Evolutionary conservation across 1,284 basidiomycete genomes (phyloP).

Genomic region (Coniferiporia sulphurascens): DNA sequence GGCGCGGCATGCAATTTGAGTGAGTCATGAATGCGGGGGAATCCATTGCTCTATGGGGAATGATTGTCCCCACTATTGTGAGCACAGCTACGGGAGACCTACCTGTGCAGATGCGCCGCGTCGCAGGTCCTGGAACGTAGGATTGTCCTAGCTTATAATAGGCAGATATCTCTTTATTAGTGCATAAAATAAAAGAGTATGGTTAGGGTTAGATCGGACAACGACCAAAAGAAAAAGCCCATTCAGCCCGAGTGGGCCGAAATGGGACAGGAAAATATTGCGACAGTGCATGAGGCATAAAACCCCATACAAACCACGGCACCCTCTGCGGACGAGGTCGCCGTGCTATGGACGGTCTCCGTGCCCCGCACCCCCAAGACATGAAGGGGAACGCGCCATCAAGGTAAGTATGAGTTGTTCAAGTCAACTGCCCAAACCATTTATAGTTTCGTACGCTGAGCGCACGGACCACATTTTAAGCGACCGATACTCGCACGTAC

Average conservation of each 20-base stretch:
- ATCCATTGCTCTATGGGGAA: too few species aligned
- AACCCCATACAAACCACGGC: conserved; percentile 21
- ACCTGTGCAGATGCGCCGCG: too few species aligned
- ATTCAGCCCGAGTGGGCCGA: conserved; percentile 20
- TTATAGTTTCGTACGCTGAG: not conserved
- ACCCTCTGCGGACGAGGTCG: conserved; percentile 30
- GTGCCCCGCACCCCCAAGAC: conserved; percentile 27
- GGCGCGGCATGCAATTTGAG: too few species aligned
- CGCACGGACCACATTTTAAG: conserved; percentile 13
- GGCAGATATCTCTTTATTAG: not conserved
- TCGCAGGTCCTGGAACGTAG: too few species aligned
- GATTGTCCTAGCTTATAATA: too few species aligned
- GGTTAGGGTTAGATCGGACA: conserved; percentile 19
- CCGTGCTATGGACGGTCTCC: conserved; percentile 31
- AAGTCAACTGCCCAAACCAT: not conserved
- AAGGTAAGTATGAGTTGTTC: conserved; percentile 39
- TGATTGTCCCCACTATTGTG: too few species aligned
- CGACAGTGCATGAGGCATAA: conserved; percentile 20
- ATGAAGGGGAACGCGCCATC: conserved; percentile 36
- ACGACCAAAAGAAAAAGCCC: conserved; percentile 15
- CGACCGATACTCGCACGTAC: not conserved
- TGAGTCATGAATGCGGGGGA: too few species aligned
- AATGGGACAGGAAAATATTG: conserved; percentile 21
- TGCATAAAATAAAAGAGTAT: not conserved
- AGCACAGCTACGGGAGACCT: too few species aligned